A percentile compares a stretch with the other conserved stretches of the same genome.
Conservation (phyloP, 2,329 filamentous ascomycete genomes). For the Fusarium odoratissimum region DNA sequence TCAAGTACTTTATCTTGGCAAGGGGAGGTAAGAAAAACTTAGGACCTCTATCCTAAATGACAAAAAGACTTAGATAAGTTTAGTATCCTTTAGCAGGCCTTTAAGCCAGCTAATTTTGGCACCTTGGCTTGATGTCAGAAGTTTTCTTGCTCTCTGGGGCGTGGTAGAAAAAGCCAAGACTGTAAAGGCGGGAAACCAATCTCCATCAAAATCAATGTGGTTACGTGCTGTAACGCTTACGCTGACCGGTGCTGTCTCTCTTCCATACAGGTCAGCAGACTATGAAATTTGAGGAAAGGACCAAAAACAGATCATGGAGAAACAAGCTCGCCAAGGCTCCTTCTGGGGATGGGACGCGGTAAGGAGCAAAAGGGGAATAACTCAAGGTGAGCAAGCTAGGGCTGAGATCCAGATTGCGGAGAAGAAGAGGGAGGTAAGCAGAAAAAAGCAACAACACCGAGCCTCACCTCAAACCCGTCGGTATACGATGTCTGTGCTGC, state of each 20-base stretch:
- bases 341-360: conserved; percentile 12
- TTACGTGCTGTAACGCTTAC: conserved; percentile 26
- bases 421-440: conserved; percentile 7
- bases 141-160: too few species aligned
- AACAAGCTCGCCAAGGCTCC: conserved; percentile 25
- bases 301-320: conserved; percentile 11
- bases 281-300: not conserved
- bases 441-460: conserved; percentile 15
- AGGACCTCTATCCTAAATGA: too few species aligned
- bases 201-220: conserved; percentile 5
- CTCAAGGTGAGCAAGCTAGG: conserved; percentile 21
- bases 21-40: too few species aligned
- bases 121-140: too few species aligned
- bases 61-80: too few species aligned
- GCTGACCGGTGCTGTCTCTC: not conserved
- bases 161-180: conserved; percentile 17
- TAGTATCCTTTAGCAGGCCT: too few species aligned
- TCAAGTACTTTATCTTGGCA: conserved; percentile 21
- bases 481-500: conserved; percentile 32
- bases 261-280: conserved; percentile 16
- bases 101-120: too few species aligned
- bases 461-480: conserved; percentile 23
- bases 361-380: conserved; percentile 19
- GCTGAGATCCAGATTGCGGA: conserved; percentile 37
- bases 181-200: conserved; percentile 1